Evolutionary conservation across 345 rosid genomes (phyloP).

Genomic region (Passiflora organensis): DNA sequence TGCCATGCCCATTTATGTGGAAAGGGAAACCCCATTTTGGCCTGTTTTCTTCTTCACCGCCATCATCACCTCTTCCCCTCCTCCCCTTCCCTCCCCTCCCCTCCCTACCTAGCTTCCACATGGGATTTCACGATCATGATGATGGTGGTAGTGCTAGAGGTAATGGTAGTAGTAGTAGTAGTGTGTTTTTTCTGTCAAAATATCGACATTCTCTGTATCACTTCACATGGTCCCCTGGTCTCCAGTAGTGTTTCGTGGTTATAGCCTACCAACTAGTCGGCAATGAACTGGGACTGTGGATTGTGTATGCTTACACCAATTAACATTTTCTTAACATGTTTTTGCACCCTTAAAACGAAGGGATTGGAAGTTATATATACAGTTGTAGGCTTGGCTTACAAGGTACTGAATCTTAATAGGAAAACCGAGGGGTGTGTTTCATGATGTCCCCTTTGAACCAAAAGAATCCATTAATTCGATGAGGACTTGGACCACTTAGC

Average conservation of each 20-base stretch:
- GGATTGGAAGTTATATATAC: no score
- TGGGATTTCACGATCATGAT: constrained; percentile 12
- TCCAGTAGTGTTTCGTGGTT: constrained; percentile 9
- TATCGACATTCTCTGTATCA: constrained; percentile 19
- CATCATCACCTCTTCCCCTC: constrained; percentile 12
- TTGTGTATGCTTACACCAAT: no score
- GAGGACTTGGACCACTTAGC: constrained; percentile 33
- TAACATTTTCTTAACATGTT: no score
- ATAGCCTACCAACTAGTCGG: constrained; percentile 11
- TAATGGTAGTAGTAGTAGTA: no score
- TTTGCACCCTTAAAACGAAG: no score
- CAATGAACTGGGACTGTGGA: neutral
- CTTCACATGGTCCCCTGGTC: constrained; percentile 28
- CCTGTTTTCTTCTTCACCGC: constrained; percentile 17
- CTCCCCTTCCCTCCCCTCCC: constrained; percentile 14
- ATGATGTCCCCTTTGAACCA: constrained; percentile 19
- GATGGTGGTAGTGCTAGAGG: no score
- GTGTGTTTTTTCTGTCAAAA: constrained; percentile 28
- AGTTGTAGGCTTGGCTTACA: no score
- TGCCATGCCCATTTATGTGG: constrained; percentile 19
- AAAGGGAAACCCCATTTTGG: constrained; percentile 33
- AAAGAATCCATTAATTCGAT: constrained; percentile 13
- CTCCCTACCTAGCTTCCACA: constrained; percentile 9
- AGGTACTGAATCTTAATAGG: neutral
- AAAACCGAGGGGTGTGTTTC: constrained; percentile 1